A percentile compares a stretch with the other conserved stretches of the same genome.
Conservation (phyloP, 192 early-diverging fungal species). For the Rhizophagus prolifer region DNA sequence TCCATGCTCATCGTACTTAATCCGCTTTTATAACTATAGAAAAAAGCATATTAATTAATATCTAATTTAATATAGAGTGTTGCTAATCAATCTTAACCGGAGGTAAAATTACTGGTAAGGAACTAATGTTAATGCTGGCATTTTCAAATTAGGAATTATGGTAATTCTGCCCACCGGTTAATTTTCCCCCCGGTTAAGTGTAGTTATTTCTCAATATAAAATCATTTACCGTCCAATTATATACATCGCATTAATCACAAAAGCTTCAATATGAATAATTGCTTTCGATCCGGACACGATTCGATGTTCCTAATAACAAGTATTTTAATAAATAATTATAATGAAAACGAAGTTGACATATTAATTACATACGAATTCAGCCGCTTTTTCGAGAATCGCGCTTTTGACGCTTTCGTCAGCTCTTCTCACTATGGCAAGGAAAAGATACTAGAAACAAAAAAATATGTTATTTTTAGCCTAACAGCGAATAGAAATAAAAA, state of each 20-base stretch:
- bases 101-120: too few species aligned
- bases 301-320: not conserved
- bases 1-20: too few species aligned
- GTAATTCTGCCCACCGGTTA: too few species aligned
- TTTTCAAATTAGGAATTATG: too few species aligned
- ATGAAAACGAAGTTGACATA: not conserved
- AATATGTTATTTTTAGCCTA: not conserved
- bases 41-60: not conserved
- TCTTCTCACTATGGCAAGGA: not conserved
- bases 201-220: too few species aligned
- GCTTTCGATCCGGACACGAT: not conserved
- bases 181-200: too few species aligned
- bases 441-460: not conserved
- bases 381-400: not conserved
- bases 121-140: too few species aligned
- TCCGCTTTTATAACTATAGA: too few species aligned
- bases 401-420: not conserved
- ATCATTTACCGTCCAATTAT: not conserved
- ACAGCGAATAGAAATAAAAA: not conserved
- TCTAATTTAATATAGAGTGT: not conserved
- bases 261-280: not conserved
- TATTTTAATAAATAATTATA: not conserved
- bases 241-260: not conserved
- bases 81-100: too few species aligned
- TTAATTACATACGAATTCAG: not conserved